phyloP scores from a whole-genome alignment of 2,329 filamentous ascomycete species.

The Aureobasidium sp. region DNA sequence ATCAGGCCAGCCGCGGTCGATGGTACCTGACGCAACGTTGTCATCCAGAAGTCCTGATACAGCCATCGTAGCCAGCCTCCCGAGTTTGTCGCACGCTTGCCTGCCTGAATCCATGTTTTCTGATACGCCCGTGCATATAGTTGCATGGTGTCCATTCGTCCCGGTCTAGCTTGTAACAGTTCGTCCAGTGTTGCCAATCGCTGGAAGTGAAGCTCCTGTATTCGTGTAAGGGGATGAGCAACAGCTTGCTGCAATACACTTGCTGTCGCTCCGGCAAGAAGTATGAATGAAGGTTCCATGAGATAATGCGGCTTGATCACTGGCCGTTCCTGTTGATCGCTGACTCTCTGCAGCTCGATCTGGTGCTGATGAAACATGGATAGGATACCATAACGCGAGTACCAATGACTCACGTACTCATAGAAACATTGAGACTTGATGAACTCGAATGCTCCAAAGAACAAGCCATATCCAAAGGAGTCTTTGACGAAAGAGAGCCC shows the following conservation, averaged over 20 bases:
- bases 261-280: conserved; percentile 61
- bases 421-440: conserved; percentile 70
- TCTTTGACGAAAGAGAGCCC: conserved; percentile 63
- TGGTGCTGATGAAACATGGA: conserved; percentile 28
- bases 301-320: conserved; percentile 68
- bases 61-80: conserved; percentile 56
- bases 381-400: conserved; percentile 41
- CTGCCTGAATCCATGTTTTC: conserved; percentile 58
- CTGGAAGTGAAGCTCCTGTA: conserved; percentile 68
- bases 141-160: conserved; percentile 44
- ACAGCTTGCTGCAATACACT: conserved; percentile 62
- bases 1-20: conserved; percentile 71
- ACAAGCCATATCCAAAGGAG: conserved; percentile 60
- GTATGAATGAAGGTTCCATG: conserved; percentile 64
- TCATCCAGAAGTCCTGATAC: conserved; percentile 66
- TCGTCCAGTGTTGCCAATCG: conserved; percentile 66
- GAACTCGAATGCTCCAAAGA: conserved; percentile 71
- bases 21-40: conserved; percentile 65
- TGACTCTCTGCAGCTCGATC: conserved; percentile 24
- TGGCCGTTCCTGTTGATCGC: conserved; percentile 27
- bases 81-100: conserved; percentile 51
- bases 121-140: conserved; percentile 66
- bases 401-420: conserved; percentile 63
- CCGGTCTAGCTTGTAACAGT: conserved; percentile 27
- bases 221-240: conserved; percentile 62